Evolutionary conservation across 768 basidiomycete genomes (phyloP).

Genomic region (Kockovaella imperatae): DNA sequence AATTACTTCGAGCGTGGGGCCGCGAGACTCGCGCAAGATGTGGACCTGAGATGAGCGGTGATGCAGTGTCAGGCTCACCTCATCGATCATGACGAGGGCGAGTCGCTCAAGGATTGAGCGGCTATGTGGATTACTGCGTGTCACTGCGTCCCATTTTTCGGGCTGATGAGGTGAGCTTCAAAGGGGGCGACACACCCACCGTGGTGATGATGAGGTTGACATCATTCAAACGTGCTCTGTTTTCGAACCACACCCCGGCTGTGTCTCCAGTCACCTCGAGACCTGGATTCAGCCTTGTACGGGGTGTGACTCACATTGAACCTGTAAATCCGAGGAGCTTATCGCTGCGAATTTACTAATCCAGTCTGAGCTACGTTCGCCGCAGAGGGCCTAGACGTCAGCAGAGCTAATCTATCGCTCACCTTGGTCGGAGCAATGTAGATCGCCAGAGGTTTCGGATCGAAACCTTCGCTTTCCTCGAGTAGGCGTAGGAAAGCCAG

Average conservation of each 20-base stretch:
- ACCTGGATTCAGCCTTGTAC: conserved; percentile 49
- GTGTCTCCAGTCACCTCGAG: conserved; percentile 92
- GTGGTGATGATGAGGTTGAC: conserved; percentile 79
- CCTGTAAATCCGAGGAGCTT: no score
- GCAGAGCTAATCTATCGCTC: background rate
- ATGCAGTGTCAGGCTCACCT: conserved; percentile 50
- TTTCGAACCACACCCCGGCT: conserved; percentile 52
- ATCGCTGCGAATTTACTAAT: conserved; percentile 66
- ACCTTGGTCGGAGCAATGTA: conserved; percentile 94
- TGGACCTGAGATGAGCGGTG: conserved; percentile 62
- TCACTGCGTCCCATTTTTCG: conserved; percentile 95
- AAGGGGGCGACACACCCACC: conserved; percentile 46
- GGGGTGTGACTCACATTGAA: conserved; percentile 31
- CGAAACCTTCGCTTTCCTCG: background rate
- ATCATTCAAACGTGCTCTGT: conserved; percentile 65
- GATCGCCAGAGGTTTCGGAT: conserved; percentile 46
- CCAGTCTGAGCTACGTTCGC: conserved; percentile 81
- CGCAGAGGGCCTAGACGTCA: conserved; percentile 65
- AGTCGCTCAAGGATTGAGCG: conserved; percentile 64
- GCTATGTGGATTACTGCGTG: conserved; percentile 54
- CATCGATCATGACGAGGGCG: conserved; percentile 80
- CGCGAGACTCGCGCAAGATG: conserved; percentile 79
- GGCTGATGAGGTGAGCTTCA: conserved; percentile 47
- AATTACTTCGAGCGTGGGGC: conserved; percentile 90
- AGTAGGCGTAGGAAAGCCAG: conserved; percentile 69